Percentiles rank a stretch among this genome's conserved stretches.
These are phyloP conservation scores for Diaporthe helianthi DNA, from an alignment of 2,329 filamentous ascomycete species.

Conservation along the genomic window DNA sequence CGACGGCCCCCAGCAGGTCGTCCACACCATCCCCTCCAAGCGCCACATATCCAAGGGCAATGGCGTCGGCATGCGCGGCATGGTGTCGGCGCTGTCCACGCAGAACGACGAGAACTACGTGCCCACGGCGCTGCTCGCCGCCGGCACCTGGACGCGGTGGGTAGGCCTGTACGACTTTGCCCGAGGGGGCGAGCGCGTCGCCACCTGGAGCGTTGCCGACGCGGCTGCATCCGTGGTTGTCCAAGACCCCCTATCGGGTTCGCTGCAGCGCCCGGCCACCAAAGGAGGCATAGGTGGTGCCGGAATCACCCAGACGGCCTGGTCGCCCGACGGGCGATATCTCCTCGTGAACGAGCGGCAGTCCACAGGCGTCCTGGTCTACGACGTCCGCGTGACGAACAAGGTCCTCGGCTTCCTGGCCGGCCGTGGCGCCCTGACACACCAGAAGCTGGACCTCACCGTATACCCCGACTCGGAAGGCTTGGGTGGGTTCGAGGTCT, in stretches of 20 bases:
- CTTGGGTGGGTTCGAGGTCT: constrained; percentile 62
- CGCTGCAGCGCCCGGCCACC: background rate
- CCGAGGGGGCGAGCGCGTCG: constrained; percentile 59
- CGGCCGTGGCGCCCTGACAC: constrained; percentile 57
- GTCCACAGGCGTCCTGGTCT: constrained; percentile 62
- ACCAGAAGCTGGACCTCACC: constrained; percentile 64
- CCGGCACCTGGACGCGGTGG: constrained; percentile 70
- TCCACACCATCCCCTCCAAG: constrained; percentile 68
- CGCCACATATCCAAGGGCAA: constrained; percentile 65
- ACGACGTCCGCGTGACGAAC: constrained; percentile 67
- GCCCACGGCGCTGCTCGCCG: constrained; percentile 57
- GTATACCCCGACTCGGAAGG: constrained; percentile 53
- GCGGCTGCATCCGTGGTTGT: constrained; percentile 50
- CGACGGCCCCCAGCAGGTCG: constrained; percentile 56
- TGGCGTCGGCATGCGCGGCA: constrained; percentile 70
- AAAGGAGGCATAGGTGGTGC: constrained; percentile 57
- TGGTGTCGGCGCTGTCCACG: constrained; percentile 61
- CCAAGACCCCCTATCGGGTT: background rate
- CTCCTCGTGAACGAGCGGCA: constrained; percentile 68
- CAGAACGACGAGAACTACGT: constrained; percentile 47
- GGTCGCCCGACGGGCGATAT: constrained; percentile 70
- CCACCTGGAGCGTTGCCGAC: constrained; percentile 66
- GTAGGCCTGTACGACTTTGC: constrained; percentile 68
- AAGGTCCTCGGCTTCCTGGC: constrained; percentile 61
- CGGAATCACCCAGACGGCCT: constrained; percentile 66